These are phyloP conservation scores for Exophiala sideris DNA, from an alignment of 2,329 filamentous ascomycete genomes.

Conservation along the genomic window DNA sequence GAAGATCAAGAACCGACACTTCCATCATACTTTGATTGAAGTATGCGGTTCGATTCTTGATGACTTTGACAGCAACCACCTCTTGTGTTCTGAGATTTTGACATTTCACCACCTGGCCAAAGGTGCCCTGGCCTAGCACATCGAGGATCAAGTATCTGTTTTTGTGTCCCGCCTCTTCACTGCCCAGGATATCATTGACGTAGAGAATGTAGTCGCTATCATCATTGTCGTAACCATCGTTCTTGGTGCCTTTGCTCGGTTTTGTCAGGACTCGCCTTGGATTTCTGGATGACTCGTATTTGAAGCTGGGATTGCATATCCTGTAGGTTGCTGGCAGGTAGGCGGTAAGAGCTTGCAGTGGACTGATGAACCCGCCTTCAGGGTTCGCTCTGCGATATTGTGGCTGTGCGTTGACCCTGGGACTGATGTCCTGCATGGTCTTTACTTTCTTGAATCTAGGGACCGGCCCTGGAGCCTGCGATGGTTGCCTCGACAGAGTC, in stretches of 20 bases:
- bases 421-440: constrained; percentile 69
- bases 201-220: constrained; percentile 99
- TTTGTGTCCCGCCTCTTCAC: constrained; percentile 98
- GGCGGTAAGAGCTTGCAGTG: constrained; percentile 88
- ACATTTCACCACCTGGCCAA: constrained; percentile 98
- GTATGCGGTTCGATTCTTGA: constrained; percentile 98
- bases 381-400: constrained; percentile 90
- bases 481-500: constrained; percentile 45
- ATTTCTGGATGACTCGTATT: constrained; percentile 97
- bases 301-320: constrained; percentile 96
- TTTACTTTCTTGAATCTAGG: constrained; percentile 83
- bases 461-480: constrained; percentile 62
- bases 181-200: constrained; percentile 96
- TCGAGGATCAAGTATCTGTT: constrained; percentile 97
- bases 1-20: constrained; percentile 92
- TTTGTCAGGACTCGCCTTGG: constrained; percentile 94
- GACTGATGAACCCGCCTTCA: constrained; percentile 96
- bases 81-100: constrained; percentile 98
- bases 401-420: constrained; percentile 81
- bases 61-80: constrained; percentile 97
- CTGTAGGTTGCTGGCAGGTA: constrained; percentile 94
- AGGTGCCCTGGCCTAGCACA: constrained; percentile 94
- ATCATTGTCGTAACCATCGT: constrained; percentile 98
- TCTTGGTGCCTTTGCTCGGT: constrained; percentile 96
- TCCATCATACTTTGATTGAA: constrained; percentile 99